These are phyloP conservation scores for Beauveria asiatica DNA, from an alignment of 2,329 filamentous ascomycete species.

Conservation along the genomic window DNA sequence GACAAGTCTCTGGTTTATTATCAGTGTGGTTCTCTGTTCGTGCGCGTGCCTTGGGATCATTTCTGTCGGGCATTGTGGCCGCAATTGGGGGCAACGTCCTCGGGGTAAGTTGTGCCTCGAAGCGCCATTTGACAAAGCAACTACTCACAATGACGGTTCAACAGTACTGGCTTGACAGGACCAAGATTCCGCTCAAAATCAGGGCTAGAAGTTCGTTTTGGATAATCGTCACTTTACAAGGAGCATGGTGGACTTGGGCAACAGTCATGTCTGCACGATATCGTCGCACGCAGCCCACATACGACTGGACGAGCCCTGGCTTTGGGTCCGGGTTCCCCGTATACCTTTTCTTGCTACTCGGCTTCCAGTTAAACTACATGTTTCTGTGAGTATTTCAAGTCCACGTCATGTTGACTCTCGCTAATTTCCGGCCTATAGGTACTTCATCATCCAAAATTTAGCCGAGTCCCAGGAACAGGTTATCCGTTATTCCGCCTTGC, in stretches of 20 bases:
- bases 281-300: slow-evolving; percentile 45
- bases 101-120: slow-evolving; percentile 34
- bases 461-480: slow-evolving; percentile 54
- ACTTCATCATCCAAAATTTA: slow-evolving; percentile 62
- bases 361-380: slow-evolving; percentile 67
- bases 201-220: slow-evolving; percentile 48
- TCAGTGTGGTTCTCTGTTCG: slow-evolving; percentile 61
- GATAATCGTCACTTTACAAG: slow-evolving; percentile 47
- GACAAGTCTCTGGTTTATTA: background rate
- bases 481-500: slow-evolving; percentile 57
- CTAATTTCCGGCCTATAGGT: slow-evolving; percentile 30
- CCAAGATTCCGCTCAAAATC: slow-evolving; percentile 41
- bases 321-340: slow-evolving; percentile 60
- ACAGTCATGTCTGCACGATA: slow-evolving; percentile 57
- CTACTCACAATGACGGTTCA: slow-evolving; percentile 7
- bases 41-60: slow-evolving; percentile 59
- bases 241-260: slow-evolving; percentile 65
- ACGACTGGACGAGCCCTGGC: slow-evolving; percentile 55
- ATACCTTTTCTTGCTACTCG: slow-evolving; percentile 57
- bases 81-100: slow-evolving; percentile 57
- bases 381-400: slow-evolving; percentile 43
- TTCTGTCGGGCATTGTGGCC: slow-evolving; percentile 60
- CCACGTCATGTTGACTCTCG: background rate
- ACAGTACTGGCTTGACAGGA: slow-evolving; percentile 51
- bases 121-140: background rate